Conservation (phyloP, 306 rosid genomes). For the Quercus glauca region DNA sequence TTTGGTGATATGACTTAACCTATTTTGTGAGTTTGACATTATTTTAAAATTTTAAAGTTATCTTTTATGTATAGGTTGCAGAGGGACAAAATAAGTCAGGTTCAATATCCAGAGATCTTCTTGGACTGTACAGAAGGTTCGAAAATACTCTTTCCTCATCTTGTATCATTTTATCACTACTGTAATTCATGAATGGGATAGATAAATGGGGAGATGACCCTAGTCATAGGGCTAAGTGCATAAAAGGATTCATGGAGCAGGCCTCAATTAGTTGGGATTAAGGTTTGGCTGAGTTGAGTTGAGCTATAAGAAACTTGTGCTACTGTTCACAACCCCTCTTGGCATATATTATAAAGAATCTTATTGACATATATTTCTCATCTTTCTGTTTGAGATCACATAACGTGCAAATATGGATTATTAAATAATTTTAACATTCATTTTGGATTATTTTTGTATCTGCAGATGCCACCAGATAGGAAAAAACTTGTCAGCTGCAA, state of each 20-base stretch:
- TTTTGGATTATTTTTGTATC: conserved; percentile 16
- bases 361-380: neutral
- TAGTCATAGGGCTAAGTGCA: neutral
- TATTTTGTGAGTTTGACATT: neutral
- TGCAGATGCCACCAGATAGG: conserved; percentile 81
- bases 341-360: neutral
- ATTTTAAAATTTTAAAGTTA: neutral
- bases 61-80: conserved; percentile 33
- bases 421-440: conserved; percentile 4
- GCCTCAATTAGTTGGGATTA: neutral
- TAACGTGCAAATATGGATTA: conserved; percentile 12
- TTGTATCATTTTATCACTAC: neutral
- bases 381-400: conserved; percentile 4
- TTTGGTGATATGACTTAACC: neutral
- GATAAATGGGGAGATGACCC: no score
- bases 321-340: neutral
- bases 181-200: neutral
- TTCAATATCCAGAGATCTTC: conserved; percentile 61
- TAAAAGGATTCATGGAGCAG: neutral
- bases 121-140: conserved; percentile 66
- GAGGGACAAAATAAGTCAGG: conserved; percentile 35
- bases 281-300: neutral
- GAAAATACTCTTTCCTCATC: neutral
- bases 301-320: neutral
- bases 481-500: conserved; percentile 41